Evolutionary conservation across 495 filamentous ascomycete species (phyloP).

Genomic region (Trypethelium eluteriae): DNA sequence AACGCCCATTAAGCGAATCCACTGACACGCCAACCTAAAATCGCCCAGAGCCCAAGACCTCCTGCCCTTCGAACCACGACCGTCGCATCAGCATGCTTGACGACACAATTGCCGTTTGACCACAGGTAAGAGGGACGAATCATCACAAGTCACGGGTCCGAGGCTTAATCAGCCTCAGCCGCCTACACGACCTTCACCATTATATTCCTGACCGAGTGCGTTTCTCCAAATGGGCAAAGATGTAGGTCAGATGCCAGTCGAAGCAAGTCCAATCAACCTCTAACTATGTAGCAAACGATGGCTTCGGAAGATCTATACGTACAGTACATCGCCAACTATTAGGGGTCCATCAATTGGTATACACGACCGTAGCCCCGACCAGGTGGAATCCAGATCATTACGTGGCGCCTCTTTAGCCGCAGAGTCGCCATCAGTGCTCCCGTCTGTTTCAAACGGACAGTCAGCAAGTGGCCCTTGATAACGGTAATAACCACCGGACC

Average conservation of each 20-base stretch:
- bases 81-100: constrained; percentile 5
- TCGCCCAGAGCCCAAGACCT: not conserved
- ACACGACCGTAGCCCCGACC: no score
- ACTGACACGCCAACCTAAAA: not conserved
- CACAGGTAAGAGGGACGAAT: not conserved
- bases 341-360: no score
- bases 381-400: not conserved
- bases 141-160: not conserved
- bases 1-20: not conserved
- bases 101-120: constrained; percentile 7
- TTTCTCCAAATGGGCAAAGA: no score
- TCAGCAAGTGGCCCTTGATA: not conserved
- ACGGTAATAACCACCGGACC: no score
- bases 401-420: not conserved
- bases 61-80: not conserved
- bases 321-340: no score
- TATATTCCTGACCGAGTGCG: no score
- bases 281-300: not conserved
- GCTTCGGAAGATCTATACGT: no score
- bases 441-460: not conserved
- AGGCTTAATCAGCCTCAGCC: not conserved
- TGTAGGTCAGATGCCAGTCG: no score
- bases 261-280: not conserved
- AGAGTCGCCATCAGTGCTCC: not conserved
- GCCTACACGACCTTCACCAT: no score